phyloP scores from a whole-genome alignment of 2,329 filamentous ascomycete genomes.

The Parafenestella ontariensis region DNA sequence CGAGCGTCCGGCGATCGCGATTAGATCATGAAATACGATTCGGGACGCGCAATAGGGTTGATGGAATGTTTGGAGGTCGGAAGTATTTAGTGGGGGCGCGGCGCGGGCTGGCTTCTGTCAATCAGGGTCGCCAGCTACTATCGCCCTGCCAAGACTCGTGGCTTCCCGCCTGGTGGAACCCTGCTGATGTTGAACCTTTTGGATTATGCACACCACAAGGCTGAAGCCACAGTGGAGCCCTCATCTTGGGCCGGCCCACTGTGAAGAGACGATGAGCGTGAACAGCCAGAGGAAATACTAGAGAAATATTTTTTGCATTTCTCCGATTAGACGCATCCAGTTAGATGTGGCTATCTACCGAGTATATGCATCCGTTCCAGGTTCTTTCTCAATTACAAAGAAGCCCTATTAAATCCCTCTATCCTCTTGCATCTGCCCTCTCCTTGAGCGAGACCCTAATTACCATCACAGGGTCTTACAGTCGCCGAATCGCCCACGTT shows the following conservation, averaged over 20 bases:
- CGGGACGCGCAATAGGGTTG: not conserved
- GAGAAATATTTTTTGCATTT: not conserved
- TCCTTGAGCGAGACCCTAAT: not conserved
- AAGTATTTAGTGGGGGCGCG: not conserved
- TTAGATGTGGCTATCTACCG: not conserved
- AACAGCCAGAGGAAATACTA: no score
- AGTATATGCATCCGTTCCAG: no score
- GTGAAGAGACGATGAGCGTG: no score
- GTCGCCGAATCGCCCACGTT: not conserved
- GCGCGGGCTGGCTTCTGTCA: not conserved
- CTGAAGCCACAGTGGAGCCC: not conserved
- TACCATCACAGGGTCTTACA: not conserved
- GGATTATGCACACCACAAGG: no score
- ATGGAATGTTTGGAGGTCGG: not conserved
- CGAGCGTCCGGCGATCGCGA: slow-evolving; percentile 6
- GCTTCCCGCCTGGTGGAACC: not conserved
- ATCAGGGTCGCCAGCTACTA: not conserved
- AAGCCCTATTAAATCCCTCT: no score
- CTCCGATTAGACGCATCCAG: not conserved
- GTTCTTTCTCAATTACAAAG: no score
- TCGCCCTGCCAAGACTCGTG: not conserved
- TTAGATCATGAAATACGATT: slow-evolving; percentile 1
- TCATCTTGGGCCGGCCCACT: not conserved
- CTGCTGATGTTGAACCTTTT: no score
- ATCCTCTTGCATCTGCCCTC: no score